Percentiles rank a stretch among this genome's conserved stretches.
phyloP scores from a whole-genome alignment of 345 rosid species.

The Euphorbia tirucalli region DNA sequence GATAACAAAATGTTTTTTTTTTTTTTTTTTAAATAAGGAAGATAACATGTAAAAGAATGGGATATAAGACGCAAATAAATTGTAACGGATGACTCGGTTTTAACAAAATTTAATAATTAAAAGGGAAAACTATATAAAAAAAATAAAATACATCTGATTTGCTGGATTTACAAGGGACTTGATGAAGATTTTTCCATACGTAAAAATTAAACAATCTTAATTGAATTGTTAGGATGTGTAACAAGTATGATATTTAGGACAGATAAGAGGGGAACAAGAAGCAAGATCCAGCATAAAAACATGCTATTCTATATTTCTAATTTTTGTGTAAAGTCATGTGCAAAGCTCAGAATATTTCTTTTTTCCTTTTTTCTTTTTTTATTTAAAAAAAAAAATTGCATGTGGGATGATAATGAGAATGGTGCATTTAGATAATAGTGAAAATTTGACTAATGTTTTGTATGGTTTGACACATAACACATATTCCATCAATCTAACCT shows the following conservation, averaged over 20 bases:
- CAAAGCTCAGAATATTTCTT: not conserved
- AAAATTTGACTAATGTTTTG: slow-evolving; percentile 5
- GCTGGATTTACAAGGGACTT: too few relatives aligned
- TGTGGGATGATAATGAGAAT: slow-evolving; percentile 11
- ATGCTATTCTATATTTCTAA: slow-evolving; percentile 7
- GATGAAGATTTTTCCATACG: too few relatives aligned
- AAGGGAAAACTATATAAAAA: too few relatives aligned
- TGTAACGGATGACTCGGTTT: too few relatives aligned
- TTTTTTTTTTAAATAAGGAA: too few relatives aligned
- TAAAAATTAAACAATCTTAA: too few relatives aligned
- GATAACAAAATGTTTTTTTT: too few relatives aligned
- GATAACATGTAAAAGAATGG: too few relatives aligned
- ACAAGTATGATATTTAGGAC: not conserved
- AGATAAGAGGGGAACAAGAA: not conserved
- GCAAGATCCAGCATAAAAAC: slow-evolving; percentile 18
- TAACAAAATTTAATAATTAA: too few relatives aligned
- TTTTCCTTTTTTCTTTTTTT: not conserved
- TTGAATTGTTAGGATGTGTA: too few relatives aligned
- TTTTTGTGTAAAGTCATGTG: slow-evolving; percentile 18
- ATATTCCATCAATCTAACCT: slow-evolving; percentile 22
- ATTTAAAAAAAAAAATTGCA: not conserved
- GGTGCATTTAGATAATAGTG: slow-evolving; percentile 14
- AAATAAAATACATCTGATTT: too few relatives aligned
- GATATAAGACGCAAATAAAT: too few relatives aligned
- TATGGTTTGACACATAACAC: slow-evolving; percentile 19